These are phyloP conservation scores for Pichia sorboxylosa DNA, from an alignment of 1,139 yeast species.

Conservation along the genomic window DNA sequence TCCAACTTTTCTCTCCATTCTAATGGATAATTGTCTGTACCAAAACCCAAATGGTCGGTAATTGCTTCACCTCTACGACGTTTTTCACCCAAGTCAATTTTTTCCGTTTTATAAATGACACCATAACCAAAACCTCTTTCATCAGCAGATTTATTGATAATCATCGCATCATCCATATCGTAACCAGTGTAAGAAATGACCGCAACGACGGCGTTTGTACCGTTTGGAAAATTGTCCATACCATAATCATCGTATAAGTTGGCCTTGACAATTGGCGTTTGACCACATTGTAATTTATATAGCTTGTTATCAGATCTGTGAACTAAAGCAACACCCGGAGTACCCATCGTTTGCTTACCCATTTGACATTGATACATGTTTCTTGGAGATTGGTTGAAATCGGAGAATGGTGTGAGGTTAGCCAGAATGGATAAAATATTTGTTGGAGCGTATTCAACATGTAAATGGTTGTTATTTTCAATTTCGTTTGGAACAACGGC, in stretches of 20 bases:
- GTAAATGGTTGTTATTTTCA: conserved; percentile 68
- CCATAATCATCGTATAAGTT: conserved; percentile 91
- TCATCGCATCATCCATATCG: conserved; percentile 99
- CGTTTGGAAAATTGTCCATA: conserved; percentile 97
- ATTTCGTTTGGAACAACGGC: conserved; percentile 95
- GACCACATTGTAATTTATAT: conserved; percentile 88
- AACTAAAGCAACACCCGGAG: conserved; percentile 90
- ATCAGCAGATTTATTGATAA: conserved; percentile 89
- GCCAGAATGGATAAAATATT: conserved; percentile 89
- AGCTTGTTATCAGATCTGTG: conserved; percentile 93
- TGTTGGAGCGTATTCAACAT: conserved; percentile 92
- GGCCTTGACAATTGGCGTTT: conserved; percentile 94
- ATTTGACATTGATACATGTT: conserved; percentile 99
- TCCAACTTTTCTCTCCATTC: conserved; percentile 82
- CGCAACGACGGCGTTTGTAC: conserved; percentile 97
- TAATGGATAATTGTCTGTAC: conserved; percentile 85
- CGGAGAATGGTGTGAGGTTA: conserved; percentile 93
- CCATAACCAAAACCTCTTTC: conserved; percentile 98
- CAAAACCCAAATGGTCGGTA: conserved; percentile 91
- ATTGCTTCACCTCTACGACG: conserved; percentile 92
- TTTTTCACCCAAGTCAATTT: conserved; percentile 65
- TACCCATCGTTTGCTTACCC: conserved; percentile 99
- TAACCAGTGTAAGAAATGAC: conserved; percentile 97
- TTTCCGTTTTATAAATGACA: conserved; percentile 89
- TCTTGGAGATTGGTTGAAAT: conserved; percentile 98